These are phyloP conservation scores for Diutina pseudorugosa DNA, from an alignment of 1,139 yeast species.

Conservation along the genomic window DNA sequence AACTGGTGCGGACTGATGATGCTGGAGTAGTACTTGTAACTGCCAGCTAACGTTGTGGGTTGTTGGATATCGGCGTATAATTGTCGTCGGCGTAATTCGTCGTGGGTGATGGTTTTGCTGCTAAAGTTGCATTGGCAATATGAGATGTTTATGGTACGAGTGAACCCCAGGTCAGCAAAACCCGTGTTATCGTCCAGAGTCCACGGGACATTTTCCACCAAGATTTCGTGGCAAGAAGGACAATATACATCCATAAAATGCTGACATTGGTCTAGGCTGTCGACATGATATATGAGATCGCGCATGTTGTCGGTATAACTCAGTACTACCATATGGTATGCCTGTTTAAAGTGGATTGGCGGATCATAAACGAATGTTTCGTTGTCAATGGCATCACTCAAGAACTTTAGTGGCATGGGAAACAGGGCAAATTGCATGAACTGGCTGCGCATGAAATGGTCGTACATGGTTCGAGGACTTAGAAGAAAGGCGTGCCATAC, in stretches of 20 bases:
- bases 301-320: not conserved
- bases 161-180: constrained; percentile 14
- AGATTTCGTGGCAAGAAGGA: constrained; percentile 11
- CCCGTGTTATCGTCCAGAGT: constrained; percentile 11
- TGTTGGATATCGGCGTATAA: constrained; percentile 12
- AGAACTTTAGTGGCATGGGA: constrained; percentile 17
- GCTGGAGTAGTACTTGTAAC: constrained; percentile 8
- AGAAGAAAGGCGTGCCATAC: constrained; percentile 27
- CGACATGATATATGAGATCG: not conserved
- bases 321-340: not conserved
- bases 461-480: constrained; percentile 18
- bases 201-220: constrained; percentile 10
- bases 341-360: constrained; percentile 6
- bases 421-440: constrained; percentile 13
- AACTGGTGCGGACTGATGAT: not conserved
- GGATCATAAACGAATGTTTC: constrained; percentile 12
- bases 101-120: constrained; percentile 10
- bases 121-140: constrained; percentile 6
- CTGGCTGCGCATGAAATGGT: constrained; percentile 16
- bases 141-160: not conserved
- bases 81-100: constrained; percentile 13
- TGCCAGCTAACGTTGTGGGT: constrained; percentile 9
- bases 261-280: not conserved
- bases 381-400: constrained; percentile 14
- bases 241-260: constrained; percentile 9